phyloP scores from a whole-genome alignment of 306 rosid genomes.

The Hylodesmum podocarpum region DNA sequence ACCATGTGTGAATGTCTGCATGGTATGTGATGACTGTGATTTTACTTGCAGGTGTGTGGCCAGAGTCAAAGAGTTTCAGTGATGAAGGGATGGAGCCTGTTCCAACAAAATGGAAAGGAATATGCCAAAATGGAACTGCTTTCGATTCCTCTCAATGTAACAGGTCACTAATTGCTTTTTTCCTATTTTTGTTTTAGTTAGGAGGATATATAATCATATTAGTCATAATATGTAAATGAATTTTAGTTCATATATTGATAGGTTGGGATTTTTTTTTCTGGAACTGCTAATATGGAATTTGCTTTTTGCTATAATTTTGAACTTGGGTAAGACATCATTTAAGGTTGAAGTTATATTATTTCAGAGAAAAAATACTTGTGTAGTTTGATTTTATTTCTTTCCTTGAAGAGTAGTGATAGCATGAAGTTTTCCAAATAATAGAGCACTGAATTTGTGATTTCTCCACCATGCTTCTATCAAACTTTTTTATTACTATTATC shows the following conservation, averaged over 20 bases:
- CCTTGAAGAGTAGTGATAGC: not conserved
- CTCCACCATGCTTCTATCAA: not conserved
- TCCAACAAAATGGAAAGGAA: conserved; percentile 81
- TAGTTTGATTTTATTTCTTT: not conserved
- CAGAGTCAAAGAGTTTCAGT: conserved; percentile 76
- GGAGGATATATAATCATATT: not conserved
- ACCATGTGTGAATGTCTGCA: not conserved
- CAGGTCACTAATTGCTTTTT: conserved; percentile 37
- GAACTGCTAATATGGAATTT: conserved; percentile 4
- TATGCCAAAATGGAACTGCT: conserved; percentile 66
- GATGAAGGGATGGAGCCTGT: conserved; percentile 73
- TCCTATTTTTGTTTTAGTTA: not conserved
- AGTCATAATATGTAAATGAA: conserved; percentile 3
- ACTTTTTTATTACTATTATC: not conserved
- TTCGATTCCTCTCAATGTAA: conserved; percentile 66
- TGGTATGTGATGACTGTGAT: not conserved
- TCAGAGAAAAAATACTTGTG: not conserved
- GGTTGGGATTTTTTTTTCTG: not conserved
- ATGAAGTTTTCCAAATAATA: not conserved
- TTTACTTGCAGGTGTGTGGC: conserved; percentile 72
- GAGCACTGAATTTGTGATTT: not conserved
- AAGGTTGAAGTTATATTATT: not conserved
- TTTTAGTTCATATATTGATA: not conserved
- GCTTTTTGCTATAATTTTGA: not conserved
- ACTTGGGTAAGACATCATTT: not conserved